A percentile compares a stretch with the other conserved stretches of the same genome.
Evolutionary conservation across 73 alveolate species (phyloP).

Genomic region (Paramecium sonneborni): DNA sequence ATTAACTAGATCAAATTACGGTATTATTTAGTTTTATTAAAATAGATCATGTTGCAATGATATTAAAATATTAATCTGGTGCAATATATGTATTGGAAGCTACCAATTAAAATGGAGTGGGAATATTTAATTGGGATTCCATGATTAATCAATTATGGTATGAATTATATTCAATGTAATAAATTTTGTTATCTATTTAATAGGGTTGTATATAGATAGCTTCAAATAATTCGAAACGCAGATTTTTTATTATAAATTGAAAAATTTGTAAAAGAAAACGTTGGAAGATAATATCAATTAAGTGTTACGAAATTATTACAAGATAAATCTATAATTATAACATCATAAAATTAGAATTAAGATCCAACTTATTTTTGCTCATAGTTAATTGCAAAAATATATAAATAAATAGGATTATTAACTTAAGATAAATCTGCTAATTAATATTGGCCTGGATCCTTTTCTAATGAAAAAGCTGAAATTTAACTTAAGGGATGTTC

Average conservation of each 20-base stretch:
- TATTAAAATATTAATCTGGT: constrained; percentile 19
- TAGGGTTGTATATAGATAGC: constrained; percentile 16
- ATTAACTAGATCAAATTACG: constrained; percentile 23
- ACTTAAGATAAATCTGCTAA: neutral
- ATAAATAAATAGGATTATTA: neutral
- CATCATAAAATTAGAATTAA: neutral
- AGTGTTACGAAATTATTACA: too few species aligned
- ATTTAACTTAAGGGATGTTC: neutral
- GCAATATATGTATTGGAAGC: constrained; percentile 11
- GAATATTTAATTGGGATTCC: neutral
- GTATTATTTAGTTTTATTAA: neutral
- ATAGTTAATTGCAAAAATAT: neutral
- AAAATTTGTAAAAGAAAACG: neutral
- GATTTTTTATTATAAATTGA: constrained; percentile 17
- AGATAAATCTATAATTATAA: neutral
- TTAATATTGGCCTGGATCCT: constrained; percentile 50
- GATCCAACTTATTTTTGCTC: constrained; percentile 49
- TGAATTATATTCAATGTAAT: constrained; percentile 15
- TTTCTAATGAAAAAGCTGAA: constrained; percentile 40
- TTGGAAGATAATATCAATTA: too few species aligned
- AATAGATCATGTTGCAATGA: constrained; percentile 45
- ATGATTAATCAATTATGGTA: constrained; percentile 13
- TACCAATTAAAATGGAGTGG: neutral
- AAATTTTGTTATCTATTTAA: neutral
- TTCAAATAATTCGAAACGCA: neutral